Evolutionary conservation across 805 yeast species (phyloP), one percentile per base, ranked within the genome.

Genomic region (Maudiozyma pseudohumilis): DNA sequence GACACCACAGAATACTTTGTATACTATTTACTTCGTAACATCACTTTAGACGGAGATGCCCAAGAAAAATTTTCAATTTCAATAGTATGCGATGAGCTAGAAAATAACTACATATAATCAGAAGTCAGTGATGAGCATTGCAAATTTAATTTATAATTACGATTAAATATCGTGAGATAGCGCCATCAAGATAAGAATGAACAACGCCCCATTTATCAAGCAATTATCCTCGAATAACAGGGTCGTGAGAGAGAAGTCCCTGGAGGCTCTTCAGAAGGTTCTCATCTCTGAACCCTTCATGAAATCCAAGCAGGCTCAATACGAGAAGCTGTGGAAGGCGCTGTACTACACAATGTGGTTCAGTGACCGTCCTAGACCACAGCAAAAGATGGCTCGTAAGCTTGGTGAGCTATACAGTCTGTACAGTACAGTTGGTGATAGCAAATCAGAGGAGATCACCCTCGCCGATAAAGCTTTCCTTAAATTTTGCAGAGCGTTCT

Each of bases 291-390:
- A 56, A 24, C 64, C 70, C 27, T 59, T 77, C 28, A 52, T 67
- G 5, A 62, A 58, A 23, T 45, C 68, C 26, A 63, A 56, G 29
- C 65, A 55, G 33, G 52, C 72, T 28, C 92, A 86, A 37, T 66
- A 76, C 45, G 82, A 82, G 47, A 88, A 89, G 56, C 65, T 92
- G 42, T 92, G 98, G 96, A 87, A 84, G 61, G 98, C 97, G n/a
- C 68, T 92, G 29, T 92, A 80, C 61, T 92, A 70, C 55, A 75
- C 95, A 9, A 85, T 92, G 95, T 92, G 98, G 97, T 86, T 81
- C 64, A 74, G 94, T 55, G 98, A 92, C 59, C 75, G 88, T 54
- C 95, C 96, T 20, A 70, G 81, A 50, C 92, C 95, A 18, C 98
- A 92, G 61, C 95, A 87, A 59, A 65, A 78, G 41, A 65, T 92